These are phyloP conservation scores for Apophysomyces trapeziformis DNA, from an alignment of 371 early-diverging fungal species.

Conservation along the genomic window DNA sequence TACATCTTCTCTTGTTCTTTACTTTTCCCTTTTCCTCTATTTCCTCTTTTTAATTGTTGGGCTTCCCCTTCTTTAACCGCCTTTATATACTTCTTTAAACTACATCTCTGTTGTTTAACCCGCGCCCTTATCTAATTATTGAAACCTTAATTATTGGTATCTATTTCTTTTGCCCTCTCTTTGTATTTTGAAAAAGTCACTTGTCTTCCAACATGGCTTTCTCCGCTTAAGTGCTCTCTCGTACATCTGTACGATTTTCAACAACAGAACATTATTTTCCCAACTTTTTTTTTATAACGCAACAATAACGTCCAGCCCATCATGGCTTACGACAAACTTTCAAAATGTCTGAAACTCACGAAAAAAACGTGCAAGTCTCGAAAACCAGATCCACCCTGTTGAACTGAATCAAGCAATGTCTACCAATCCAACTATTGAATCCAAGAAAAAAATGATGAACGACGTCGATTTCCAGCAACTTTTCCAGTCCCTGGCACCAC, in stretches of 20 bases:
- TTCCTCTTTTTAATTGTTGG: not conserved
- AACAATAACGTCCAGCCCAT: conserved; percentile 20
- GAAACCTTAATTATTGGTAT: not conserved
- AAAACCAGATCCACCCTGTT: conserved; percentile 26
- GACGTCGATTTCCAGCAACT: conserved; percentile 25
- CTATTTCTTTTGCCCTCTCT: not conserved
- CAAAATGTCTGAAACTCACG: conserved; percentile 22
- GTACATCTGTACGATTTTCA: conserved; percentile 20
- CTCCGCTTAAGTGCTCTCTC: conserved; percentile 26
- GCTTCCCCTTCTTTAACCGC: not conserved
- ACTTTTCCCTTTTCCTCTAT: not conserved
- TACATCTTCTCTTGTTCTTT: conserved; percentile 8
- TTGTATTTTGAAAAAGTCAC: conserved; percentile 12
- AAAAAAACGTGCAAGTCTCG: conserved; percentile 29
- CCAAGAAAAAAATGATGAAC: conserved; percentile 18
- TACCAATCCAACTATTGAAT: conserved; percentile 9
- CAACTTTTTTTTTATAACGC: conserved; percentile 11
- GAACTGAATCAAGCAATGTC: conserved; percentile 12
- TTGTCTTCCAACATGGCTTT: conserved; percentile 22
- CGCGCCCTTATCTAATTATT: not conserved
- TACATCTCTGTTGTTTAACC: not conserved
- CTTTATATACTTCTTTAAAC: conserved; percentile 10
- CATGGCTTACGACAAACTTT: conserved; percentile 27
- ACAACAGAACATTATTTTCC: conserved; percentile 14
- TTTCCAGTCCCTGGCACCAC: conserved; percentile 23